Base-by-base conservation (phyloP, 768 basidiomycete genomes). In the Leccinum sublutescens region DNA sequence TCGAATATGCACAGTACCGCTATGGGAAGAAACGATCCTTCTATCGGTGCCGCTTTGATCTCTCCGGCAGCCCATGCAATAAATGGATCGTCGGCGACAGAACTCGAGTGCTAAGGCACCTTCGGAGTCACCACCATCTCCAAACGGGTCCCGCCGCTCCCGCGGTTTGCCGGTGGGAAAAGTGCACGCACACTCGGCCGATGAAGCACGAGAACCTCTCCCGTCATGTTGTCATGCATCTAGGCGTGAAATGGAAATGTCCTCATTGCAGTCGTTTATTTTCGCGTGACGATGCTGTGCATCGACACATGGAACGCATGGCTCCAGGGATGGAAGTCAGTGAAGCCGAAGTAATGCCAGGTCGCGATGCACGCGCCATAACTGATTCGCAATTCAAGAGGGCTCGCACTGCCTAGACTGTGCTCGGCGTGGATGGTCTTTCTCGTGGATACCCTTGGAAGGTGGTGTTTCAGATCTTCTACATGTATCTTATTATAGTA, bases 131-230 rank as follows among this genome's bases (percentile, higher is more conserved):
- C 52, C 71, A 72, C 21, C 64, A 50, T 29, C 61, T 67, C 9
- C 59, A 66, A 14, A 64, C 54, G 0, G 65, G 59, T 17, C 59
- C 64, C 10, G 56, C 65, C 5, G 4, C n/a, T 14, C 59, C 62
- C 12, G 62, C 64, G 2, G 0, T 21, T 19, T 72, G 71, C 38
- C 65, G 21, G 4, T 74, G 73, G 71, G 60, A 62, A 10, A 53
- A 40, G 47, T 72, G 73, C 43, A 63, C 62, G 12, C 68, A 67
- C 54, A 17, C 60, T 12, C 53, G 58, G 58, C 48, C 54, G 58
- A 69, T 72, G 69, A 72, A 69, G 54, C 71, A 70, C 58, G 71
- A 72, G 56, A 72, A 74, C 15, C 71, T 72, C 2, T 63, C 73
- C 2, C 71, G 71, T 9, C 71, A 72, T 47, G 55, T 72, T 14